Evolutionary conservation across 2,329 filamentous ascomycete genomes (phyloP), one percentile per base, ranked within the genome.

Genomic region (Cyanodermella asteris): DNA sequence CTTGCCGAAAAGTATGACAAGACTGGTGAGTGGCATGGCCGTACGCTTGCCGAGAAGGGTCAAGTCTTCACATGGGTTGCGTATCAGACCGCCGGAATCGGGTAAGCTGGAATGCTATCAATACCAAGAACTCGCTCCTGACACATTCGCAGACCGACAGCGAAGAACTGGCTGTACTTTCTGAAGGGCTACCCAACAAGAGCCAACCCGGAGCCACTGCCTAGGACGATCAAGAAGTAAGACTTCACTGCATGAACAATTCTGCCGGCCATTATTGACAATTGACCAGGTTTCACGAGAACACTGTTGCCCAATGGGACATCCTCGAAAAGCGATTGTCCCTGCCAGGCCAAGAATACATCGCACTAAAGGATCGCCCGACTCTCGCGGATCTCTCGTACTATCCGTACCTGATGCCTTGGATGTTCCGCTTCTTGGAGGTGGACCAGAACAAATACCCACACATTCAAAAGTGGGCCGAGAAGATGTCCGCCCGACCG

Each of bases 81-180:
- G 5, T 48, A 45, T 27, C 43, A 51, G 25, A 50, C 44, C 5
- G 45, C 47, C 5, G 44, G n/a, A n/a, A n/a, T n/a, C n/a, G n/a
- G n/a, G n/a, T n/a, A n/a, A n/a, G n/a, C n/a, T n/a, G n/a, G n/a
- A n/a, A n/a, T n/a, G n/a, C n/a, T n/a, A n/a, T n/a, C n/a, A n/a
- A n/a, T n/a, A n/a, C n/a, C n/a, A n/a, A n/a, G n/a, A n/a, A n/a
- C n/a, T n/a, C n/a, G n/a, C n/a, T n/a, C n/a, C n/a, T n/a, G n/a
- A n/a, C n/a, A n/a, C n/a, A n/a, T n/a, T n/a, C n/a, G n/a, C n/a
- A n/a, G n/a, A n/a, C n/a, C n/a, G n/a, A n/a, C n/a, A n/a, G n/a
- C n/a, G n/a, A n/a, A n/a, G n/a, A n/a, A n/a, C n/a, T n/a, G n/a
- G n/a, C n/a, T n/a, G n/a, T n/a, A n/a, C n/a, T n/a, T n/a, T n/a